Percentiles rank a stretch among this genome's conserved stretches.
phyloP scores from a whole-genome alignment of 2,329 filamentous ascomycete species.

The Penicillium sp. region DNA sequence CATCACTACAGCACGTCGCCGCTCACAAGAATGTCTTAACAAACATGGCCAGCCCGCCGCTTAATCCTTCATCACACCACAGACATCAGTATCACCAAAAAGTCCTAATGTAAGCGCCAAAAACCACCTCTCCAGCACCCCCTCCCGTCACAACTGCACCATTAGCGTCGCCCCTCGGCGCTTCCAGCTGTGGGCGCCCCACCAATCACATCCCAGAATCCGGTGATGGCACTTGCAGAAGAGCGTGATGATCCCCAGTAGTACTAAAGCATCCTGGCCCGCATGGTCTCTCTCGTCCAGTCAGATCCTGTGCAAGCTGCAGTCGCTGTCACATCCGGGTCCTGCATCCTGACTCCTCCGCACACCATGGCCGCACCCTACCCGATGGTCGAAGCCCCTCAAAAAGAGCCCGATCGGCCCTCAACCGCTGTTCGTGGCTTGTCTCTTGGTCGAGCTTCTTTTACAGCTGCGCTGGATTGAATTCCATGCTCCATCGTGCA shows the following conservation, averaged over 20 bases:
- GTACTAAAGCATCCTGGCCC: conserved; percentile 18
- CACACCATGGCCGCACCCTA: conserved; percentile 28
- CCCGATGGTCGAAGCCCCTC: conserved; percentile 27
- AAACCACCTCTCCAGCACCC: background rate
- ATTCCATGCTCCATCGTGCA: conserved; percentile 12
- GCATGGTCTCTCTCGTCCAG: conserved; percentile 18
- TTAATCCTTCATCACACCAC: background rate
- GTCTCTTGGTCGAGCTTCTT: conserved; percentile 32
- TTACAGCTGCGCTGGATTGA: conserved; percentile 16
- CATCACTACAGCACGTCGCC: background rate
- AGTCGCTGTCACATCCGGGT: conserved; percentile 41
- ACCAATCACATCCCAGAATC: conserved; percentile 35
- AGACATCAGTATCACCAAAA: background rate
- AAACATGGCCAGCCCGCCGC: background rate
- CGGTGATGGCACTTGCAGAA: conserved; percentile 44
- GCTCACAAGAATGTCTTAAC: background rate
- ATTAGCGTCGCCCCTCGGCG: conserved; percentile 40
- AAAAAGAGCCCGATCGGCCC: conserved; percentile 40
- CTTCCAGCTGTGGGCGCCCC: conserved; percentile 33
- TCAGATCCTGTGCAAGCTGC: conserved; percentile 33
- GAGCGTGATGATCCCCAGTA: conserved; percentile 30
- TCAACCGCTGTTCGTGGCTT: conserved; percentile 30
- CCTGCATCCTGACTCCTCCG: conserved; percentile 38
- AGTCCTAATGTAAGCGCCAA: conserved; percentile 35
- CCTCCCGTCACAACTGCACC: conserved; percentile 22